These are phyloP conservation scores for sunflower (Helianthus annuus) DNA, from an alignment of 129 eudicot genomes.

Conservation along the genomic window HanXRQr2.0-SUNRISE NC_035447.2:49560657-49561156, in stretches of 20 bases:
- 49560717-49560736: constrained; percentile 96
- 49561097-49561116: constrained; percentile 97
- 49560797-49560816: constrained; percentile 96
- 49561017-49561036: constrained; percentile 79
- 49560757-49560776: constrained; percentile 95
- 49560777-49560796: constrained; percentile 96
- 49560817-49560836: constrained; percentile 93
- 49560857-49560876: constrained; percentile 97
- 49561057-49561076: constrained; percentile 92
- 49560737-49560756: constrained; percentile 99
- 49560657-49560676: constrained; percentile 95
- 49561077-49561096: constrained; percentile 90
- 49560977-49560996: constrained; percentile 95
- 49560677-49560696: constrained; percentile 93
- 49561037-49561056: constrained; percentile 93
- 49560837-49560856: constrained; percentile 99
- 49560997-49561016: constrained; percentile 73
- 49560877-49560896: constrained; percentile 98
- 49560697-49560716: constrained; percentile 95
- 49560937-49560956: constrained; percentile 94
- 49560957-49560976: constrained; percentile 86
- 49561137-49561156: constrained; percentile 76
- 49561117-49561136: constrained; percentile 88
- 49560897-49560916: constrained; percentile 82
- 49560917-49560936: constrained; percentile 89